phyloP scores from a whole-genome alignment of 129 eudicot genomes.

The Flaveria linearis region DNA sequence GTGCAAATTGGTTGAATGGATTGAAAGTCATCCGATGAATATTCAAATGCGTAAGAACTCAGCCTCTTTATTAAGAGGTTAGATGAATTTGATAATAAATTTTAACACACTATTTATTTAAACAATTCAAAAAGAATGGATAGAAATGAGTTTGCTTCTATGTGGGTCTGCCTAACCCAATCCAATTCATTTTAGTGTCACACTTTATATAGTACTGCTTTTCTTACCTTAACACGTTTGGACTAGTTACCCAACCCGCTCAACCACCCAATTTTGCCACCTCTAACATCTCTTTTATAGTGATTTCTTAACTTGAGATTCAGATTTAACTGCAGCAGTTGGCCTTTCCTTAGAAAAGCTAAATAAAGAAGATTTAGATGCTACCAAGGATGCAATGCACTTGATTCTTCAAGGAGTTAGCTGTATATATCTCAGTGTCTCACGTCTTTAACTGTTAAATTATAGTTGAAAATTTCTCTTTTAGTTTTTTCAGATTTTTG shows the following conservation, averaged over 20 bases:
- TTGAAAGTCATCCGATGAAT: not conserved
- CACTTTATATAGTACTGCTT: not conserved
- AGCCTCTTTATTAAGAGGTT: not conserved
- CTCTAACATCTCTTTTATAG: constrained; percentile 14
- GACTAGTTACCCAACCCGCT: not conserved
- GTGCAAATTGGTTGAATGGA: not conserved
- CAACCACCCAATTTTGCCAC: not conserved
- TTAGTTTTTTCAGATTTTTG: constrained; percentile 16
- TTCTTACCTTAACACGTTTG: not conserved
- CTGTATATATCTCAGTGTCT: constrained; percentile 51
- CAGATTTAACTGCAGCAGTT: constrained; percentile 91
- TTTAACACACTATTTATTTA: not conserved
- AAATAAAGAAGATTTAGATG: constrained; percentile 77
- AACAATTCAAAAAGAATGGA: not conserved
- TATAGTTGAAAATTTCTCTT: constrained; percentile 18
- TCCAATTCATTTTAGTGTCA: not conserved
- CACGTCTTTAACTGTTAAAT: constrained; percentile 9
- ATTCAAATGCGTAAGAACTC: constrained; percentile 1
- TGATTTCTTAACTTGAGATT: constrained; percentile 46
- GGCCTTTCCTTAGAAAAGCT: constrained; percentile 89
- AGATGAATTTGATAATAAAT: not conserved
- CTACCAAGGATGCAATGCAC: constrained; percentile 76
- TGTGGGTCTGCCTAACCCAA: not conserved
- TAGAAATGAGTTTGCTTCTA: not conserved
- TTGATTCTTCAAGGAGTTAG: constrained; percentile 91